Conservation (phyloP, 176 grass and related monocot species). For the Pharus latifolius region DNA sequence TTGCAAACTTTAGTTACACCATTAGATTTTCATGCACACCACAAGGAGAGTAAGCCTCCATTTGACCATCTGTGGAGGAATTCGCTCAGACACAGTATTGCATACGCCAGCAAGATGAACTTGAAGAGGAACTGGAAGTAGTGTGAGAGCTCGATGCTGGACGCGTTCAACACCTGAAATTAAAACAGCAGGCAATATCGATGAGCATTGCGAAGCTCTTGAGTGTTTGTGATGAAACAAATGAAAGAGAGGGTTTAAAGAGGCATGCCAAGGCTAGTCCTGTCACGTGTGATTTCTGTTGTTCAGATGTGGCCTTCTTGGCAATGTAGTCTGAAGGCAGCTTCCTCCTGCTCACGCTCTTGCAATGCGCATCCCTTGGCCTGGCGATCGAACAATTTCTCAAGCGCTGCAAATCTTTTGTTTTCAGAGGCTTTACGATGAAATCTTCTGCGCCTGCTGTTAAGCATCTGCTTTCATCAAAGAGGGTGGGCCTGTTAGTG, state of each 20-base stretch:
- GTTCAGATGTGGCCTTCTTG: constrained; percentile 27
- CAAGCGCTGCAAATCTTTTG: constrained; percentile 59
- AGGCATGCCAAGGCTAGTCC: constrained; percentile 37
- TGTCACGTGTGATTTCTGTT: constrained; percentile 25
- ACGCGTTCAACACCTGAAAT: constrained; percentile 35
- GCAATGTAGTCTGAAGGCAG: background rate
- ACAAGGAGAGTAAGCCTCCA: constrained; percentile 20
- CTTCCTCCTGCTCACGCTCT: constrained; percentile 34
- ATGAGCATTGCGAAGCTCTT: background rate
- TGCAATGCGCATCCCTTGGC: background rate
- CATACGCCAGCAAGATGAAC: constrained; percentile 46
- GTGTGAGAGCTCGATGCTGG: constrained; percentile 27
- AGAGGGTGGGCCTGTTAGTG: constrained; percentile 5
- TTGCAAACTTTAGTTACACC: background rate
- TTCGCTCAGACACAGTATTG: constrained; percentile 37
- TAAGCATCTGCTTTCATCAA: constrained; percentile 36
- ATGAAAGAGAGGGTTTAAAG: background rate
- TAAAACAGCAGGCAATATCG: background rate
- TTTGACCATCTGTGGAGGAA: constrained; percentile 43
- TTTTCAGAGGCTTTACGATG: constrained; percentile 73
- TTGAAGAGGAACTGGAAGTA: constrained; percentile 60
- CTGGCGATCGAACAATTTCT: constrained; percentile 26
- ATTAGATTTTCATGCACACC: constrained; percentile 5
- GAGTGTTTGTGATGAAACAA: background rate
- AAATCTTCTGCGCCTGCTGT: constrained; percentile 76